These are phyloP conservation scores for Naganishia albida DNA, from an alignment of 1,284 basidiomycete species.

Conservation along the genomic window DNA sequence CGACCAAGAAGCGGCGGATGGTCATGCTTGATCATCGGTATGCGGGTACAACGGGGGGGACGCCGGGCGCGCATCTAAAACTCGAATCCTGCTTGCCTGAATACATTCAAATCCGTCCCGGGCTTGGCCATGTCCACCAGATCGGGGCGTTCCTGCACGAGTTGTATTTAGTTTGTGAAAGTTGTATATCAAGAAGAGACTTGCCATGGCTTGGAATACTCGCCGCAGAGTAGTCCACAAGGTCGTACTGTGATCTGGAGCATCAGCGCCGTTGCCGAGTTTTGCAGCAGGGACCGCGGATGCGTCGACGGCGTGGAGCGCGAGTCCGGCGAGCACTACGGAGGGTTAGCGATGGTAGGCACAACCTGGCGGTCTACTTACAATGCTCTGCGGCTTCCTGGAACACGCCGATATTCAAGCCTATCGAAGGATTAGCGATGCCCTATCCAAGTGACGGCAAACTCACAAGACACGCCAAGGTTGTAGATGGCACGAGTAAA, in stretches of 20 bases:
- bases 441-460: constrained; percentile 33
- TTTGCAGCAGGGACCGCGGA: constrained; percentile 49
- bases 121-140: constrained; percentile 58
- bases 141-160: constrained; percentile 56
- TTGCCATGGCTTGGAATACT: constrained; percentile 76
- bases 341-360: neutral
- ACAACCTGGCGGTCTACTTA: constrained; percentile 34
- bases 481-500: constrained; percentile 98
- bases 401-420: constrained; percentile 91
- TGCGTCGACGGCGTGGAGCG: constrained; percentile 62
- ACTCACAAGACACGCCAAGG: constrained; percentile 86
- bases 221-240: constrained; percentile 91
- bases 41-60: constrained; percentile 9
- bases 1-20: constrained; percentile 11
- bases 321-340: constrained; percentile 78
- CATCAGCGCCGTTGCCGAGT: constrained; percentile 38
- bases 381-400: constrained; percentile 95
- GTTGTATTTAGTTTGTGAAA: constrained; percentile 18
- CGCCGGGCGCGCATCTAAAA: constrained; percentile 58
- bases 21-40: neutral
- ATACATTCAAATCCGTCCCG: constrained; percentile 64
- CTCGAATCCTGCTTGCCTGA: constrained; percentile 79
- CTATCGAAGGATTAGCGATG: constrained; percentile 52
- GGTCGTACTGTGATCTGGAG: constrained; percentile 69
- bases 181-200: constrained; percentile 39